A percentile compares a stretch with the other conserved stretches of the same genome.
Evolutionary conservation across 192 early-diverging fungal species (phyloP).

Genomic region (Backusella australiensis): DNA sequence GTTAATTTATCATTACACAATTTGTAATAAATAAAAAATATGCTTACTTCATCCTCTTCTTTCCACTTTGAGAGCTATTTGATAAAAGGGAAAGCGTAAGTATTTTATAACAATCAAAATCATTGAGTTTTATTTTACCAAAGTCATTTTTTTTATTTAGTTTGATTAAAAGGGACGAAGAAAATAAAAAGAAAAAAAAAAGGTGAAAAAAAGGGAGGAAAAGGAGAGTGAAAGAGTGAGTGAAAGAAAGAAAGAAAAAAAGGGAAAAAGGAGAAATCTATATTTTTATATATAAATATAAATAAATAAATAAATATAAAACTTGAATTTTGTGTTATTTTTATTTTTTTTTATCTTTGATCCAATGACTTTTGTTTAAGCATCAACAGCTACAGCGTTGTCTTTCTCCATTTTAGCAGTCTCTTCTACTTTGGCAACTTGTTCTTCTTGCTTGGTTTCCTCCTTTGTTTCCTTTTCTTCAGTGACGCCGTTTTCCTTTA

Average conservation of each 20-base stretch:
- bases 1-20: neutral
- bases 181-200: neutral
- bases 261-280: neutral
- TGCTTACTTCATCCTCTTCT: constrained; percentile 4
- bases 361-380: neutral
- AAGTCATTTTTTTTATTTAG: neutral
- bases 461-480: neutral
- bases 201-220: neutral
- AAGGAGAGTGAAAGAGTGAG: neutral
- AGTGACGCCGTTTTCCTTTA: neutral
- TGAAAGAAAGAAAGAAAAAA: neutral
- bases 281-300: neutral
- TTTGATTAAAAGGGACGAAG: neutral
- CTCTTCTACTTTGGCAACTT: neutral
- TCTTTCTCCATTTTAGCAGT: neutral
- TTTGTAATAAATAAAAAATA: neutral
- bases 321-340: neutral
- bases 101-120: neutral
- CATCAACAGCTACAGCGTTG: neutral
- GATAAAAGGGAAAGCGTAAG: neutral
- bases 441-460: neutral
- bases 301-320: neutral
- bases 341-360: neutral
- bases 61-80: constrained; percentile 7
- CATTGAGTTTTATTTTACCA: neutral